phyloP scores from a whole-genome alignment of 1,284 basidiomycete genomes.

The Cryptococcus sp. region DNA sequence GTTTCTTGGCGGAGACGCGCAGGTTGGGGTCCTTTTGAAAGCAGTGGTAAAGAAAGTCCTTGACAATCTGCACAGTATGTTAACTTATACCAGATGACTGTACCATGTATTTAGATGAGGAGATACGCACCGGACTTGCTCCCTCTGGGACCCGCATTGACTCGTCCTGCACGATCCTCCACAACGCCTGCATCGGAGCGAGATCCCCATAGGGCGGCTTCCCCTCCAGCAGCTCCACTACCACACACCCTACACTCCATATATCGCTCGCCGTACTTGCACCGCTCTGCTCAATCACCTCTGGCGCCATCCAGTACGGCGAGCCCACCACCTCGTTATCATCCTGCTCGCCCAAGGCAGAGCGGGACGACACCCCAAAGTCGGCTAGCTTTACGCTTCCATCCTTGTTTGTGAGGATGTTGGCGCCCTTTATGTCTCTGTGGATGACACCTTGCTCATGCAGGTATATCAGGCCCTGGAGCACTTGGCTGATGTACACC shows the following conservation, averaged over 20 bases:
- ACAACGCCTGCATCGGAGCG: slow-evolving; percentile 96
- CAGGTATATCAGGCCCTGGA: slow-evolving; percentile 88
- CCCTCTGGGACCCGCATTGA: slow-evolving; percentile 93
- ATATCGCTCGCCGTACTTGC: slow-evolving; percentile 96
- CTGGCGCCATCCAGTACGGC: slow-evolving; percentile 99
- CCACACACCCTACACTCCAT: slow-evolving; percentile 94
- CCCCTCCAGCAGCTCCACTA: slow-evolving; percentile 93
- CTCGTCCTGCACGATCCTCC: slow-evolving; percentile 96
- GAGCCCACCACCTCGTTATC: slow-evolving; percentile 92
- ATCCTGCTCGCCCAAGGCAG: slow-evolving; percentile 28
- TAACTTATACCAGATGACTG: no score
- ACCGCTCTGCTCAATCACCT: slow-evolving; percentile 94
- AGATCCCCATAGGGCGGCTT: slow-evolving; percentile 94
- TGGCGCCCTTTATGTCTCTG: slow-evolving; percentile 97
- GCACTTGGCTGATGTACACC: slow-evolving; percentile 86
- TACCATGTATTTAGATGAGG: not conserved
- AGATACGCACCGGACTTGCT: slow-evolving; percentile 63
- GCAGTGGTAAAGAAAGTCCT: slow-evolving; percentile 94
- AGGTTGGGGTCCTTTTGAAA: slow-evolving; percentile 97
- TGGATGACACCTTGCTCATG: slow-evolving; percentile 98
- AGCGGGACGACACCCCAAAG: slow-evolving; percentile 74
- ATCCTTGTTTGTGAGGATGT: slow-evolving; percentile 96
- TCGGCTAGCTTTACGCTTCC: slow-evolving; percentile 94
- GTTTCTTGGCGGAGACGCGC: slow-evolving; percentile 87
- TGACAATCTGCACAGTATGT: slow-evolving; percentile 64